phyloP scores from a whole-genome alignment of 2,329 filamentous ascomycete species.

The Fusarium sp. region DNA sequence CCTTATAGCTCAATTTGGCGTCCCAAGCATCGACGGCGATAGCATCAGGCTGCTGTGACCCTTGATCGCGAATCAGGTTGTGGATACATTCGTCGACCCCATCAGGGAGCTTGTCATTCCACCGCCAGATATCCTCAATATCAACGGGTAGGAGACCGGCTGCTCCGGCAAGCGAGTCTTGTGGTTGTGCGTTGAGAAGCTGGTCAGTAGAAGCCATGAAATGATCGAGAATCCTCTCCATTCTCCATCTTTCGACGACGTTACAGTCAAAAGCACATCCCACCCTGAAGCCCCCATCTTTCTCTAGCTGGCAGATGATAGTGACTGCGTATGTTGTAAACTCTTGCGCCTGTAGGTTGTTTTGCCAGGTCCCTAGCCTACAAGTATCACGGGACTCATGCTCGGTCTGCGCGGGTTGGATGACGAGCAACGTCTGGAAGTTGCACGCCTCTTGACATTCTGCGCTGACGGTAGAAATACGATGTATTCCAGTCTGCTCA shows the following conservation, averaged over 20 bases:
- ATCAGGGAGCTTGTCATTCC: neutral
- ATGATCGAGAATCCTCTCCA: constrained; percentile 10
- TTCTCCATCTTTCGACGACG: constrained; percentile 7
- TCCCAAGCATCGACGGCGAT: constrained; percentile 4
- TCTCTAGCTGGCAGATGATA: constrained; percentile 3
- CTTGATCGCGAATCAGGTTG: neutral
- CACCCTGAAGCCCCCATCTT: constrained; percentile 7
- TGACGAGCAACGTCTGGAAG: constrained; percentile 4
- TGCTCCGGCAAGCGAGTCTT: neutral
- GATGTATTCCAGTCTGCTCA: neutral
- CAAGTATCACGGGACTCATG: neutral
- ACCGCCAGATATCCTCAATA: neutral
- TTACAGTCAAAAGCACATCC: constrained; percentile 4
- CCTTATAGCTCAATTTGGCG: neutral
- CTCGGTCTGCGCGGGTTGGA: neutral
- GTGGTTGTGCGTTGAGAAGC: neutral
- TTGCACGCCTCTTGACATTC: neutral
- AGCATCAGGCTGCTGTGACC: neutral
- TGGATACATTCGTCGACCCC: neutral
- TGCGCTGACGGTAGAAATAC: neutral
- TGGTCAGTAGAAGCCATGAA: constrained; percentile 7
- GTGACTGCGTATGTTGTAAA: constrained; percentile 8
- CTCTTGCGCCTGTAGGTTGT: neutral
- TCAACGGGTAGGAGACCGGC: neutral
- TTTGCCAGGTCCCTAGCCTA: constrained; percentile 4